phyloP scores from a whole-genome alignment of 208 protist species.

The Trypanosoma rangeli region DNA sequence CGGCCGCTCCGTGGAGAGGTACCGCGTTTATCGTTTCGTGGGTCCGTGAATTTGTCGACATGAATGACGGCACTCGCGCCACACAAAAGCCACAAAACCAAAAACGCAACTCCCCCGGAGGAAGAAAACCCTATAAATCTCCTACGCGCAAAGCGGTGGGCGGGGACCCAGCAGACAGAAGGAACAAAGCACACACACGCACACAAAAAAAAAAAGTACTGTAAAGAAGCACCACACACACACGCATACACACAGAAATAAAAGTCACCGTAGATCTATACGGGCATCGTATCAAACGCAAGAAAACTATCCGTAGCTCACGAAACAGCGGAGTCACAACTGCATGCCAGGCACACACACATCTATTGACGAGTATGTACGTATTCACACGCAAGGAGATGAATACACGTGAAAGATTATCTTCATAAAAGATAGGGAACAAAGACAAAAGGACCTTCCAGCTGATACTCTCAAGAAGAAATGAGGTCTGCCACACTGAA shows the following conservation, averaged over 20 bases:
- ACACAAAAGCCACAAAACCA: neutral
- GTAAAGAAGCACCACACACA: neutral
- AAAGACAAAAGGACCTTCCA: neutral
- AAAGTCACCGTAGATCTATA: neutral
- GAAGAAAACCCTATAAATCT: neutral
- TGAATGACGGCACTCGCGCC: neutral
- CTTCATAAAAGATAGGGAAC: neutral
- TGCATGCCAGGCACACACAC: neutral
- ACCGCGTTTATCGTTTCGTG: conserved; percentile 2
- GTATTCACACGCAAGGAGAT: neutral
- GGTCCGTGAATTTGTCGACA: neutral
- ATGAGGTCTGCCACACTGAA: neutral
- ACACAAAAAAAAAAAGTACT: neutral
- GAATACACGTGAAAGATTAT: neutral
- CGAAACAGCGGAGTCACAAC: neutral
- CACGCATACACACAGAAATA: neutral
- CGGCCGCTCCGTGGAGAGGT: neutral
- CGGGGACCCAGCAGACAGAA: neutral
- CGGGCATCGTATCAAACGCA: neutral
- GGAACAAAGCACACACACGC: neutral
- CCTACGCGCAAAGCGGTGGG: neutral
- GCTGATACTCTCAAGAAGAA: neutral
- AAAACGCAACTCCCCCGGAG: neutral
- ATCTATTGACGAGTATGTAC: neutral
- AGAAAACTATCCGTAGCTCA: neutral